Evolutionary conservation across 2,329 filamentous ascomycete genomes (phyloP), one percentile per base, ranked within the genome.

Genomic region (Sporothrix pseudoabietina): DNA sequence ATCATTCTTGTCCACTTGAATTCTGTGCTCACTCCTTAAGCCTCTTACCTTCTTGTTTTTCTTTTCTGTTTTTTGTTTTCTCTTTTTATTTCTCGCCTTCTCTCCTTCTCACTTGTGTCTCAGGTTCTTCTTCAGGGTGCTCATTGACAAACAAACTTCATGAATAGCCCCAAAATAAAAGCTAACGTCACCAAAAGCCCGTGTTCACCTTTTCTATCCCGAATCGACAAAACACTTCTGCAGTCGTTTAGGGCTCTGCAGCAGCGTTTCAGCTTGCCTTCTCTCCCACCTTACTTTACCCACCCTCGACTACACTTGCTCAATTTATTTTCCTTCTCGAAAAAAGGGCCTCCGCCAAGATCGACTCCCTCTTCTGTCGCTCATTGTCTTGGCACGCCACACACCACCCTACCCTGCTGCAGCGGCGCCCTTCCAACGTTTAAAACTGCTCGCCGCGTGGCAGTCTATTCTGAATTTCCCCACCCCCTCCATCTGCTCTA

Each of bases 121-220:
- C 71, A 71, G 52, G 55, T 71, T 72, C 30, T 72, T 72, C 54
- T 57, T 54, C 47, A n/a, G 47, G 22, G 39, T 65, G 47, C 66
- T 72, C 57, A 30, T 47, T 32, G 4, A 65, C 35, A n/a, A 63
- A 35, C 59, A 32, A 26, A 47, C 22, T 68, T 44, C 22, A 52
- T 54, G 22, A 35, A 26, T 19, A 8, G 12, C 16, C 32, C 19
- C 52, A 54, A 26, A 32, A 63, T 30, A 47, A 73, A 71, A 22
- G 63, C 73, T 76, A 76, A 76, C 75, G 72, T 74, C 73, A 75
- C 71, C 72, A 54, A 66, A 63, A 71, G 71, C 52, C 22, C 12
- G 19, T 59, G 52, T 71, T 19, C 65, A 61, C 61, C 14, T 49
- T 61, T 54, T 66, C 52, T 30, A 39, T 44, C 52, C 22, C 59